A percentile compares a stretch with the other conserved stretches of the same genome.
phyloP scores from a whole-genome alignment of 169 alveolate species.

The Plasmodium malariae region DNA sequence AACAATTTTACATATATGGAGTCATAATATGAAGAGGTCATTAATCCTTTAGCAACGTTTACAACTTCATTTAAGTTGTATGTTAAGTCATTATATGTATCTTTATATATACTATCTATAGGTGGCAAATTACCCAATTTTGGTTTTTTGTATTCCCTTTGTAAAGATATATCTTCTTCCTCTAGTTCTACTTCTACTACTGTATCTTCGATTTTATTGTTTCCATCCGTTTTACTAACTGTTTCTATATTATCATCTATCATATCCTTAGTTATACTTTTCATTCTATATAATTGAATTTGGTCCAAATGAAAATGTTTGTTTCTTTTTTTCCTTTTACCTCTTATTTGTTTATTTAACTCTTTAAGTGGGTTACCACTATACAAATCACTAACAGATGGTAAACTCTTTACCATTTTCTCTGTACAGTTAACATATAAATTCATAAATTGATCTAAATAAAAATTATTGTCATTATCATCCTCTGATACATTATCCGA shows the following conservation, averaged over 20 bases:
- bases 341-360: conserved; percentile 22
- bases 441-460: conserved; percentile 57
- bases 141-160: neutral
- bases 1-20: conserved; percentile 53
- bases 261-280: neutral
- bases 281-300: neutral
- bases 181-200: neutral
- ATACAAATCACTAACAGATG: conserved; percentile 46
- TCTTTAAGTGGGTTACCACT: conserved; percentile 17
- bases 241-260: neutral
- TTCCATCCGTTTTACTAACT: neutral
- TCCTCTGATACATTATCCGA: neutral
- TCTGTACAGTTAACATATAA: conserved; percentile 39
- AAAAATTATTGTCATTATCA: conserved; percentile 26
- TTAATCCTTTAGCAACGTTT: conserved; percentile 26
- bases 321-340: neutral
- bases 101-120: conserved; percentile 32
- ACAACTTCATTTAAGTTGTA: conserved; percentile 36
- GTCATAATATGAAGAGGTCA: conserved; percentile 38
- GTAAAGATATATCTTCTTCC: neutral
- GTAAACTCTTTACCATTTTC: conserved; percentile 14
- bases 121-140: neutral
- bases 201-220: neutral
- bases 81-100: conserved; percentile 49
- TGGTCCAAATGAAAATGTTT: neutral